phyloP scores from a whole-genome alignment of 106 monocot species.

The Iris macrosiphon region DNA sequence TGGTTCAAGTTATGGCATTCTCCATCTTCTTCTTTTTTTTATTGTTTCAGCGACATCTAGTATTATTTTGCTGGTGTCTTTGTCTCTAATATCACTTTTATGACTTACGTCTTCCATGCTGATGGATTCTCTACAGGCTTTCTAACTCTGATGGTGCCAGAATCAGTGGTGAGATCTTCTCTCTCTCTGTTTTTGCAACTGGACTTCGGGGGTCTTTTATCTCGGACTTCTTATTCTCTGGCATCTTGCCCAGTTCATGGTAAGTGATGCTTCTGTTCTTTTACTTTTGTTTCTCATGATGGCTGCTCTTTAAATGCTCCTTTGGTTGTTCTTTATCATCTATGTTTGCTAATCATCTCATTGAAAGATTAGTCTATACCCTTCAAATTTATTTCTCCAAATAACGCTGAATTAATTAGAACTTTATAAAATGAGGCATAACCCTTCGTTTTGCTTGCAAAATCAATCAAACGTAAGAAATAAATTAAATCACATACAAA shows the following conservation, averaged over 20 bases:
- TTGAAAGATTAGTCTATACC: conserved; percentile 4
- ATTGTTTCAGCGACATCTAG: conserved; percentile 1
- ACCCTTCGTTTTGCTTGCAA: too few species aligned
- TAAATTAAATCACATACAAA: too few species aligned
- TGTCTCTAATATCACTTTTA: background rate
- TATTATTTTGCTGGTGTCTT: conserved; percentile 6
- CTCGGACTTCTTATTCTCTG: conserved; percentile 1
- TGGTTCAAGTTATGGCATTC: conserved; percentile 4
- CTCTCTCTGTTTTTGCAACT: conserved; percentile 9
- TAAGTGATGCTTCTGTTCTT: conserved; percentile 4
- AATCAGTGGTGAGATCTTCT: background rate
- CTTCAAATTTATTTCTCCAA: background rate
- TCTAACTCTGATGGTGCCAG: background rate
- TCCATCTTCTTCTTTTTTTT: background rate
- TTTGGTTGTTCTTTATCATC: conserved; percentile 5
- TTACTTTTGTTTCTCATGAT: conserved; percentile 8
- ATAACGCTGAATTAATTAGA: too few species aligned
- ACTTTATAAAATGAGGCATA: too few species aligned
- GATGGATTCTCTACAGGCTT: conserved; percentile 10
- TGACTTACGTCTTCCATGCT: conserved; percentile 10
- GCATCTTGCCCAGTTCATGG: conserved; percentile 3
- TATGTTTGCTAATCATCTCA: conserved; percentile 1
- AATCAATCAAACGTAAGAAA: too few species aligned
- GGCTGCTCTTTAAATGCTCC: conserved; percentile 6
- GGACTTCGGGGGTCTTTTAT: conserved; percentile 2